Percentiles rank a stretch among this genome's conserved stretches.
Evolutionary conservation across 2,329 filamentous ascomycete species (phyloP).

Genomic region (Ilyonectria robusta): DNA sequence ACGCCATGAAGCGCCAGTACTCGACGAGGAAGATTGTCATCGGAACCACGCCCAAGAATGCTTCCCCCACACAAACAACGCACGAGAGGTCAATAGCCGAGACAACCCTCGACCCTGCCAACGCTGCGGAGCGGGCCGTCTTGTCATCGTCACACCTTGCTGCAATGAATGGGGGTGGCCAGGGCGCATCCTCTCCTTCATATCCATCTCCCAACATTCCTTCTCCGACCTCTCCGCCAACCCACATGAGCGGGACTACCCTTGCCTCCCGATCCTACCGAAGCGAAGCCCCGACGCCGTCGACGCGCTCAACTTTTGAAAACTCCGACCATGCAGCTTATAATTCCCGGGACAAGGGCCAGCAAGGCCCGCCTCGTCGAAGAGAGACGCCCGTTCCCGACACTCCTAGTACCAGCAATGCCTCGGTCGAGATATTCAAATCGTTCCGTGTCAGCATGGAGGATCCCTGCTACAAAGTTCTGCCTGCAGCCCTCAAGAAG

Average conservation of each 20-base stretch:
- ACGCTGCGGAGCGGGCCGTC: constrained; percentile 76
- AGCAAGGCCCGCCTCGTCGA: constrained; percentile 64
- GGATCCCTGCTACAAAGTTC: constrained; percentile 96
- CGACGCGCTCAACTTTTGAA: constrained; percentile 69
- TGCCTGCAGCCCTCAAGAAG: constrained; percentile 95
- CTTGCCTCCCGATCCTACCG: constrained; percentile 74
- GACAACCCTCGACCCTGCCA: constrained; percentile 77
- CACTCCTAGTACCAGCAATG: constrained; percentile 69
- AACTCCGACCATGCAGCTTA: constrained; percentile 60
- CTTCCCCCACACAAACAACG: constrained; percentile 80
- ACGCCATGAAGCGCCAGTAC: constrained; percentile 77
- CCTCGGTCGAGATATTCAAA: constrained; percentile 96
- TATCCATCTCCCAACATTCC: constrained; percentile 77
- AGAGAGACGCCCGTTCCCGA: constrained; percentile 75
- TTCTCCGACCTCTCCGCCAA: constrained; percentile 78
- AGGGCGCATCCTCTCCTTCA: constrained; percentile 67
- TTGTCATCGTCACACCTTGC: constrained; percentile 78
- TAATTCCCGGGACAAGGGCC: constrained; percentile 50
- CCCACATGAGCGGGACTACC: constrained; percentile 66
- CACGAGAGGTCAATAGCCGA: constrained; percentile 77
- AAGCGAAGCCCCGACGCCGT: constrained; percentile 68
- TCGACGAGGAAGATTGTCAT: constrained; percentile 83
- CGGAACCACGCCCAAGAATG: constrained; percentile 80
- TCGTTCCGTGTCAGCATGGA: constrained; percentile 98
- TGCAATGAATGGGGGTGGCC: constrained; percentile 76